phyloP scores from a whole-genome alignment of 1,284 basidiomycete species.

The Ceratobasidium sp. region DNA sequence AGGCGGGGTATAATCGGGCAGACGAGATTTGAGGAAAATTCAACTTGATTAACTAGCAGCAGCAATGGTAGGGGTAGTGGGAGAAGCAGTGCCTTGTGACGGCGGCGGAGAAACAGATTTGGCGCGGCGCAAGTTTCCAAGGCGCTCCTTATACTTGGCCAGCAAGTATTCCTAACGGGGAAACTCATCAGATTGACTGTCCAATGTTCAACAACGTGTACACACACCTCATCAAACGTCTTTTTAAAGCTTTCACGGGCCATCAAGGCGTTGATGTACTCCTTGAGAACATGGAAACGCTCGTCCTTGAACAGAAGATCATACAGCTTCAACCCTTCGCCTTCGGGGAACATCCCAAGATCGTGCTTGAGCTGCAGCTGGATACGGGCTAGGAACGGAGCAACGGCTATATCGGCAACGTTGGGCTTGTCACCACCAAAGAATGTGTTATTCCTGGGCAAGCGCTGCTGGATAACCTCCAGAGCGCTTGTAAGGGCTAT shows the following conservation, averaged over 20 bases:
- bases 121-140: conserved; percentile 29
- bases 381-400: conserved; percentile 47
- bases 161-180: conserved; percentile 30
- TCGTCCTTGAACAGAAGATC: conserved; percentile 43
- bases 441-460: conserved; percentile 38
- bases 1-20: conserved; percentile 5
- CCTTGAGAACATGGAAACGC: conserved; percentile 37
- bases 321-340: conserved; percentile 40
- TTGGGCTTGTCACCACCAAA: conserved; percentile 45
- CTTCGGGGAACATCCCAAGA: conserved; percentile 30
- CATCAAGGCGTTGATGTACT: conserved; percentile 43
- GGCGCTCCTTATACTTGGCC: conserved; percentile 27
- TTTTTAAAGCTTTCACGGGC: conserved; percentile 45
- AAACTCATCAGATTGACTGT: conserved; percentile 16
- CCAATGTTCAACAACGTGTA: not conserved
- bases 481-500: conserved; percentile 33
- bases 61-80: conserved; percentile 16
- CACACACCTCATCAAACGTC: conserved; percentile 41
- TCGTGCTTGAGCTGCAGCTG: conserved; percentile 45
- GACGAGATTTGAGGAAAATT: conserved; percentile 1
- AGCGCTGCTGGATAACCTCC: conserved; percentile 38
- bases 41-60: conserved; percentile 30
- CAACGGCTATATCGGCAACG: conserved; percentile 46
- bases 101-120: conserved; percentile 37
- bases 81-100: conserved; percentile 18